Percentiles rank a stretch among this genome's conserved stretches.
These are phyloP conservation scores for Boletus subcaerulescens DNA, from an alignment of 768 basidiomycete genomes.

Conservation along the genomic window DNA sequence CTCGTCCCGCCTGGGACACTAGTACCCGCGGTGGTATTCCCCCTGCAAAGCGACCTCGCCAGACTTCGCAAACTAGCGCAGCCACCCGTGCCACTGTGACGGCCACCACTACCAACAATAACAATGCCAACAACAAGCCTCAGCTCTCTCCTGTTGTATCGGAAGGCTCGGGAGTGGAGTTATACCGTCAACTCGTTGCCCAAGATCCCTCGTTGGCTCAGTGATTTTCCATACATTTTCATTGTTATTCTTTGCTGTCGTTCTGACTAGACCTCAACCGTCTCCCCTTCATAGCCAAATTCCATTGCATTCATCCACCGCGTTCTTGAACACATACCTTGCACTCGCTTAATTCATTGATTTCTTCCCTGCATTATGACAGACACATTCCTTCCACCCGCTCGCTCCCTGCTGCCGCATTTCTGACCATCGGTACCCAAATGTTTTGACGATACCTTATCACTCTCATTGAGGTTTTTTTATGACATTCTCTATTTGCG, in stretches of 20 bases:
- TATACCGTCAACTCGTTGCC: slow-evolving; percentile 79
- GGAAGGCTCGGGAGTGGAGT: slow-evolving; percentile 74
- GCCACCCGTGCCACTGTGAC: slow-evolving; percentile 42
- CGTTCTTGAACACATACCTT: slow-evolving; percentile 24
- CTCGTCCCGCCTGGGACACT: slow-evolving; percentile 70
- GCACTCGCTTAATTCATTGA: slow-evolving; percentile 28
- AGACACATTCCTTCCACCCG: slow-evolving; percentile 24
- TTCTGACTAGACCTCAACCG: slow-evolving; percentile 18
- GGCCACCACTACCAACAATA: slow-evolving; percentile 26
- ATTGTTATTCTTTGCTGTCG: slow-evolving; percentile 3
- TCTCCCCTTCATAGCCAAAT: slow-evolving; percentile 20
- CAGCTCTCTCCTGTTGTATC: slow-evolving; percentile 67
- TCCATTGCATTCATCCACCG: slow-evolving; percentile 17
- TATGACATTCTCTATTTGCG: slow-evolving; percentile 38
- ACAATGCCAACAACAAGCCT: slow-evolving; percentile 26
- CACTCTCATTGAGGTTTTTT: slow-evolving; percentile 33
- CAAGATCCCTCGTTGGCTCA: slow-evolving; percentile 67
- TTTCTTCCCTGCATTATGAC: slow-evolving; percentile 27
- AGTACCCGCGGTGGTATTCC: slow-evolving; percentile 47
- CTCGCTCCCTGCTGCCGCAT: slow-evolving; percentile 18
- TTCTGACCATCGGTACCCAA: slow-evolving; percentile 26
- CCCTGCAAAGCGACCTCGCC: slow-evolving; percentile 59
- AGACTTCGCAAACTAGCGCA: slow-evolving; percentile 71
- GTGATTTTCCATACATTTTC: slow-evolving; percentile 14
- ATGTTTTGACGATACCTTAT: slow-evolving; percentile 33